These are phyloP conservation scores for Polychytrium aggregatum DNA, from an alignment of 192 early-diverging fungal genomes.

Conservation along the genomic window DNA sequence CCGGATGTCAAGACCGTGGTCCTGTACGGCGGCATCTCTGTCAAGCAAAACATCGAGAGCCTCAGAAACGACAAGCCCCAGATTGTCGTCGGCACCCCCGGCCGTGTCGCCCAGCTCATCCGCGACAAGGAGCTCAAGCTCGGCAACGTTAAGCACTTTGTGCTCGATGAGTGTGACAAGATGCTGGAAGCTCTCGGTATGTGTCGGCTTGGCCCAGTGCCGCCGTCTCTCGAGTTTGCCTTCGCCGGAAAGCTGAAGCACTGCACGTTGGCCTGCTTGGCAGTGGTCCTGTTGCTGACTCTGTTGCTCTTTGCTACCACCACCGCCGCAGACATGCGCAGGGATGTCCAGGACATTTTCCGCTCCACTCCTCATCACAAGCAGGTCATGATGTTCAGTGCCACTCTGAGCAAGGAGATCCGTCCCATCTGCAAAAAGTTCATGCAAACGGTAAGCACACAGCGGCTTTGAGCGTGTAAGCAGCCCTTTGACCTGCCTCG, in stretches of 20 bases:
- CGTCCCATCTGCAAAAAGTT: conserved; percentile 92
- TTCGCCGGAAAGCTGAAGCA: no score
- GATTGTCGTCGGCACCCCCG: conserved; percentile 96
- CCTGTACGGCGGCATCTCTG: conserved; percentile 79
- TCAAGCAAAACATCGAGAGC: conserved; percentile 70
- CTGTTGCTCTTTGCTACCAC: no score
- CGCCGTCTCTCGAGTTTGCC: no score
- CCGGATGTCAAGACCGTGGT: conserved; percentile 87
- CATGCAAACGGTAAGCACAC: conserved; percentile 74
- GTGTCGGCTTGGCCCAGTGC: no score
- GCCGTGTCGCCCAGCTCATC: conserved; percentile 76
- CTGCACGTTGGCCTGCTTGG: no score
- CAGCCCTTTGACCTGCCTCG: background rate
- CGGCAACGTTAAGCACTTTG: conserved; percentile 88
- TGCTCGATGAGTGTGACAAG: conserved; percentile 98
- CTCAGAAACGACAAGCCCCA: conserved; percentile 88
- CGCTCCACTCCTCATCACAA: conserved; percentile 86
- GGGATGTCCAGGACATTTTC: conserved; percentile 96
- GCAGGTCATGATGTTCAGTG: conserved; percentile 99
- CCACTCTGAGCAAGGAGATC: conserved; percentile 88
- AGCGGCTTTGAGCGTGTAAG: background rate
- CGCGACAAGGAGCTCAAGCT: conserved; percentile 75
- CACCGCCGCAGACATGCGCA: conserved; percentile 95
- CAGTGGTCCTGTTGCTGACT: no score
- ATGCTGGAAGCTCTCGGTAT: conserved; percentile 86